Conservation (phyloP, 2,329 filamentous ascomycete species). For the Lachnum nothofagi region DNA sequence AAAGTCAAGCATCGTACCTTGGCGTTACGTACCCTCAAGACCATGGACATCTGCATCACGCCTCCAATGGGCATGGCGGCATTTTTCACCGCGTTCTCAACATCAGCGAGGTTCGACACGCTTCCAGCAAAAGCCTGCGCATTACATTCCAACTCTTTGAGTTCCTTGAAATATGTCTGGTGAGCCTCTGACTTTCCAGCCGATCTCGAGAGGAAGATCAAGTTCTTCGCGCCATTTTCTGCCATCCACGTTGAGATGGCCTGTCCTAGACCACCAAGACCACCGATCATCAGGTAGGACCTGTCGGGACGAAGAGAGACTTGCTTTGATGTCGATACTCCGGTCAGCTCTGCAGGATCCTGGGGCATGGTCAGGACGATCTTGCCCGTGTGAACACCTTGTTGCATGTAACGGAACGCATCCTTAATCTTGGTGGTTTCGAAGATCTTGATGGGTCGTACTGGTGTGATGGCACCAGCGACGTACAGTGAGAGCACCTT, state of each 20-base stretch:
- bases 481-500: slow-evolving; percentile 2
- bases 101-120: slow-evolving; percentile 10
- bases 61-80: slow-evolving; percentile 16
- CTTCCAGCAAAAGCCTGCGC: slow-evolving; percentile 15
- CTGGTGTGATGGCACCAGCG: slow-evolving; percentile 17
- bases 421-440: slow-evolving; percentile 30
- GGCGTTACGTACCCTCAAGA: slow-evolving; percentile 15
- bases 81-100: slow-evolving; percentile 4
- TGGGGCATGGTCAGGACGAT: slow-evolving; percentile 3
- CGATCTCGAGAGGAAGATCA: slow-evolving; percentile 37
- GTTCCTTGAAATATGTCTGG: slow-evolving; percentile 13
- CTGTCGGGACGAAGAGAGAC: slow-evolving; percentile 7
- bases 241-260: slow-evolving; percentile 36
- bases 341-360: slow-evolving; percentile 19
- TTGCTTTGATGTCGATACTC: not conserved
- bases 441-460: slow-evolving; percentile 27
- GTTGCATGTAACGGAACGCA: slow-evolving; percentile 14
- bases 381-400: slow-evolving; percentile 13
- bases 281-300: slow-evolving; percentile 38
- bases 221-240: slow-evolving; percentile 34
- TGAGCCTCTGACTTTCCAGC: slow-evolving; percentile 33
- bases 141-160: slow-evolving; percentile 14
- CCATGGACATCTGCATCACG: slow-evolving; percentile 31
- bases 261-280: slow-evolving; percentile 39
- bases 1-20: not conserved